Percentiles rank a stretch among this genome's conserved stretches.
phyloP scores from a whole-genome alignment of 768 basidiomycete genomes.

The Phlebiopsis flavidoalba region DNA sequence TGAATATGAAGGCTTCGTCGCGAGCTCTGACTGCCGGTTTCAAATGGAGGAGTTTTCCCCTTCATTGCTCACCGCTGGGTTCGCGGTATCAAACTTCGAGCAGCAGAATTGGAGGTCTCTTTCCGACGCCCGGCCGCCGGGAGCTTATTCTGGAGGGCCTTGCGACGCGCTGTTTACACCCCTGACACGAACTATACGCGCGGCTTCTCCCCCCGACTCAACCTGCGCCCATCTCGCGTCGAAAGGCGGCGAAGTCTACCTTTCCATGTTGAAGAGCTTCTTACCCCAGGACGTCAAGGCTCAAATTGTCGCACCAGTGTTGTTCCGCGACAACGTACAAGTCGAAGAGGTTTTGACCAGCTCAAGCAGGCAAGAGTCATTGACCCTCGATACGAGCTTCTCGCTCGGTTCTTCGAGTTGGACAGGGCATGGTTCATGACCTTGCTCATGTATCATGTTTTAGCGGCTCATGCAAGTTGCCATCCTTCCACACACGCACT shows the following conservation, averaged over 20 bases:
- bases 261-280: background rate
- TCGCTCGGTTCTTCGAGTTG: background rate
- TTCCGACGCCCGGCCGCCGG: background rate
- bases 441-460: background rate
- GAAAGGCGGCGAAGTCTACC: background rate
- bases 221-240: background rate
- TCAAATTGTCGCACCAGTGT: background rate
- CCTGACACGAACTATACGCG: background rate
- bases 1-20: no score
- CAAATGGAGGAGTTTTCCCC: no score
- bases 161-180: background rate
- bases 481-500: no score
- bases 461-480: background rate
- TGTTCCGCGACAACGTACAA: background rate
- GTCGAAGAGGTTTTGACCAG: background rate
- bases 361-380: background rate
- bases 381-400: background rate
- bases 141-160: conserved; percentile 1
- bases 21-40: no score
- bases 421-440: background rate
- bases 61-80: background rate
- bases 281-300: background rate
- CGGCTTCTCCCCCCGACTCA: background rate
- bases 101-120: background rate
- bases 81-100: background rate